Evolutionary conservation across 441 rosid genomes (phyloP), one percentile per base, ranked within the genome.

Genomic region (Corymbia citriodora): DNA sequence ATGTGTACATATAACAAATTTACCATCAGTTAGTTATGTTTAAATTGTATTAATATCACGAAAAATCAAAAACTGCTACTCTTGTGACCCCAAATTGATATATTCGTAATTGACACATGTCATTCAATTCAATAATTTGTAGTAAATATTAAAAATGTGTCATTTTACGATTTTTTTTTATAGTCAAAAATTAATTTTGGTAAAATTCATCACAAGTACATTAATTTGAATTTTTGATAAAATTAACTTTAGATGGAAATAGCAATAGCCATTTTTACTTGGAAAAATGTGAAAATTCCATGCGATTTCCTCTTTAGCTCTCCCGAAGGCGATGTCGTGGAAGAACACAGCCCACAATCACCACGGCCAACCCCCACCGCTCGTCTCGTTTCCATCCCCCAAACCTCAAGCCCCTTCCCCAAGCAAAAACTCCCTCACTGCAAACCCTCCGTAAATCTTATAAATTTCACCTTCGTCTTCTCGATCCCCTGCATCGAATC

Each of bases 251-350:
- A 3, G 19, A 29, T 3, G 8, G 8, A 63, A 2, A 7, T 29
- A 63, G 70, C 18, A 6, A 4, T 4, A 68, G 33, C 79, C 29
- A 10, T 36, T 72, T 45, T 36, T 72, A 72, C 6, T 36, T 6
- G 49, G 50, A 11, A 40, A 23, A 79, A 40, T 9, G 4, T 21
- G 52, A 74, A 45, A 45, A 11, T 40, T 40, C 10, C 52, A 12
- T 11, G 1, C 9, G 7, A 25, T 12, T 21, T 79, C 85, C 85
- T 6, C n/a, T 3, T 8, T 17, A 21, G 23, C 17, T 8, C 52
- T 23, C 85, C 5, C 2, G 17, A 21, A 17, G 48, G 85, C 18
- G 85, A 23, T 79, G 85, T 90, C 96, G 95, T 94, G 95, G 95
- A 90, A 23, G 61, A 92, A 92, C 88, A 6, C 53, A 50, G 85